Evolutionary conservation across 2,329 filamentous ascomycete species (phyloP).

Genomic region (Eutypella sp.): DNA sequence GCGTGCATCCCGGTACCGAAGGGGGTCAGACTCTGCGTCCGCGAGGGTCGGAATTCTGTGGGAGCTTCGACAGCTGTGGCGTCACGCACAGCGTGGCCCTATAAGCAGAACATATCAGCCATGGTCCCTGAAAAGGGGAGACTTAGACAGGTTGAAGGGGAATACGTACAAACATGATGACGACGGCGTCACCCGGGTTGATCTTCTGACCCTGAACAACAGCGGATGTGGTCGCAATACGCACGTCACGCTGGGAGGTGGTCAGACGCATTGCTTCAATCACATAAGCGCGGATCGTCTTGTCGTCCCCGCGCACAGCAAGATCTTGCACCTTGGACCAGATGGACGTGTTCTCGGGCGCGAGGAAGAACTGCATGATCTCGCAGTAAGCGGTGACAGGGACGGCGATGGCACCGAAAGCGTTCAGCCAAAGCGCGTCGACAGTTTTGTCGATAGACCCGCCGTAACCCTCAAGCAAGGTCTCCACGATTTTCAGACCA

Average conservation of each 20-base stretch:
- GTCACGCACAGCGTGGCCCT: slow-evolving; percentile 36
- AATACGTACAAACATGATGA: slow-evolving; percentile 35
- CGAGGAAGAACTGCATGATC: slow-evolving; percentile 37
- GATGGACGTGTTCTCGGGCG: slow-evolving; percentile 33
- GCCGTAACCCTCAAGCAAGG: slow-evolving; percentile 28
- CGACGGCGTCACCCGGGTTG: slow-evolving; percentile 34
- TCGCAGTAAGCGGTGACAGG: slow-evolving; percentile 39
- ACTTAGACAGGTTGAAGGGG: no score
- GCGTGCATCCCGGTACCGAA: slow-evolving; percentile 44
- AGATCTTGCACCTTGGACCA: slow-evolving; percentile 39
- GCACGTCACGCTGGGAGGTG: slow-evolving; percentile 33
- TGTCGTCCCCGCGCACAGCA: slow-evolving; percentile 30
- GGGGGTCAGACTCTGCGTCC: slow-evolving; percentile 34
- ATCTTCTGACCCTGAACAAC: slow-evolving; percentile 35
- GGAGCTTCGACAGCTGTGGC: slow-evolving; percentile 31
- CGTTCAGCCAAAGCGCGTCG: slow-evolving; percentile 33
- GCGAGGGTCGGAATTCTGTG: slow-evolving; percentile 36
- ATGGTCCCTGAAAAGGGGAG: no score
- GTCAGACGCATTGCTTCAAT: slow-evolving; percentile 37
- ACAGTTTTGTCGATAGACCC: slow-evolving; percentile 28
- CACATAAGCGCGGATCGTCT: slow-evolving; percentile 32
- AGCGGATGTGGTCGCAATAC: slow-evolving; percentile 27
- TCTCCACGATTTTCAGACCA: slow-evolving; percentile 33
- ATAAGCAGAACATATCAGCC: no score
- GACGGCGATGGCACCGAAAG: slow-evolving; percentile 36